Evolutionary conservation across 192 early-diverging fungal genomes (phyloP).

Genomic region (Coemansia sp.): DNA sequence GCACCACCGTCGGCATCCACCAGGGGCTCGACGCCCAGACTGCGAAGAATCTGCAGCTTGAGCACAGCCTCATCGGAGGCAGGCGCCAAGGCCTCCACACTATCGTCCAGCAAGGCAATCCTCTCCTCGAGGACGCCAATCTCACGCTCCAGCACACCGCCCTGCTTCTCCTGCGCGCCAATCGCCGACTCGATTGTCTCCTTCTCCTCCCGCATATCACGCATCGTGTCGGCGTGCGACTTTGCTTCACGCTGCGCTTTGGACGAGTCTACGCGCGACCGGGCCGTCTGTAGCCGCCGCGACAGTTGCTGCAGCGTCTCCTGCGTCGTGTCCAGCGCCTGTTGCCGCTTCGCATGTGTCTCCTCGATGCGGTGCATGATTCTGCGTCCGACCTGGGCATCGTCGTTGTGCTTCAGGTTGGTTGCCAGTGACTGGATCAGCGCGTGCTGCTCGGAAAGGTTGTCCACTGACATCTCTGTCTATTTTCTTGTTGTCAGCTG

Average conservation of each 20-base stretch:
- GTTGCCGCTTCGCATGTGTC: slow-evolving; percentile 10
- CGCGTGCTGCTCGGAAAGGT: slow-evolving; percentile 33
- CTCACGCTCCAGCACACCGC: slow-evolving; percentile 11
- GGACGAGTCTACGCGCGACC: slow-evolving; percentile 34
- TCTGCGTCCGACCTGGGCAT: slow-evolving; percentile 18
- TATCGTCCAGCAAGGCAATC: slow-evolving; percentile 19
- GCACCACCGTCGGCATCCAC: slow-evolving; percentile 13
- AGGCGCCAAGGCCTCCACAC: slow-evolving; percentile 18
- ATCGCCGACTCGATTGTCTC: slow-evolving; percentile 18
- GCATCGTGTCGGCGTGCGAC: slow-evolving; percentile 46
- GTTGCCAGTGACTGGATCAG: slow-evolving; percentile 22
- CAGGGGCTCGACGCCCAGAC: slow-evolving; percentile 46
- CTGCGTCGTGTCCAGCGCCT: slow-evolving; percentile 26
- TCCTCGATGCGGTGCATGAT: slow-evolving; percentile 13
- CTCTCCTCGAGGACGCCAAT: slow-evolving; percentile 24
- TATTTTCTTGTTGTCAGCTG: no score
- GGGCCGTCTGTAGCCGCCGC: slow-evolving; percentile 37
- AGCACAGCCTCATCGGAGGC: slow-evolving; percentile 29
- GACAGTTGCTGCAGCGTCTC: slow-evolving; percentile 45
- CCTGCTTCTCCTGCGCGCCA: slow-evolving; percentile 11
- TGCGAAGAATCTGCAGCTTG: slow-evolving; percentile 34
- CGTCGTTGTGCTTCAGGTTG: slow-evolving; percentile 36
- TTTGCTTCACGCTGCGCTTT: slow-evolving; percentile 46
- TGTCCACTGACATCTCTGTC: slow-evolving; percentile 25
- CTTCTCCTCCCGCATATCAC: slow-evolving; percentile 27